Evolutionary conservation across 2,329 filamentous ascomycete species (phyloP).

Genomic region (Neoscytalidium dimidiatum): DNA sequence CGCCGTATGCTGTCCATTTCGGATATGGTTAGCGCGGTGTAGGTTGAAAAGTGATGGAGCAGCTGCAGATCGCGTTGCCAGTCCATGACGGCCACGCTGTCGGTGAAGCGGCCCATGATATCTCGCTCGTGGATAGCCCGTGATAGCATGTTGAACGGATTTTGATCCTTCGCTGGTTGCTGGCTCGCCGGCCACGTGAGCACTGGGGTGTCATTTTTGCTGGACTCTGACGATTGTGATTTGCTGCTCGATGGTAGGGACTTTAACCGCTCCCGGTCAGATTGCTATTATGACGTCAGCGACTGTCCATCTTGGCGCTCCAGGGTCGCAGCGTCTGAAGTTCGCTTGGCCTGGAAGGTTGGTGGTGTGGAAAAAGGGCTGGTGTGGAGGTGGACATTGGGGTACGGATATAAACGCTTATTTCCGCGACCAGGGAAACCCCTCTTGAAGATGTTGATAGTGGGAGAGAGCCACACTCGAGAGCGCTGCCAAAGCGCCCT

Average conservation of each 20-base stretch:
- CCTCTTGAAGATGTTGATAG: slow-evolving; percentile 4
- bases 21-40: slow-evolving; percentile 15
- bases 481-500: neutral
- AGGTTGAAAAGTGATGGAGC: slow-evolving; percentile 20
- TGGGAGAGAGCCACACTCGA: neutral
- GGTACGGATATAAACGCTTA: slow-evolving; percentile 1
- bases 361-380: neutral
- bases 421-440: neutral
- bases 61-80: slow-evolving; percentile 21
- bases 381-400: neutral
- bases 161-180: slow-evolving; percentile 4
- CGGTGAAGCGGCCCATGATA: slow-evolving; percentile 23
- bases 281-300: neutral
- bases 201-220: slow-evolving; percentile 5
- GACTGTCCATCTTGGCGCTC: neutral
- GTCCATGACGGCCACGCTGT: slow-evolving; percentile 20
- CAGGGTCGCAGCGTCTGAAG: no score
- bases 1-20: slow-evolving; percentile 15
- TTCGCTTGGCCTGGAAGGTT: neutral
- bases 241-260: slow-evolving; percentile 14
- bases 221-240: slow-evolving; percentile 14
- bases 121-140: slow-evolving; percentile 20
- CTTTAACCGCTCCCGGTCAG: slow-evolving; percentile 8
- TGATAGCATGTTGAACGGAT: slow-evolving; percentile 20
- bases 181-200: neutral